Base-by-base conservation (phyloP, 1,284 basidiomycete species). In the Athelia sp. region DNA sequence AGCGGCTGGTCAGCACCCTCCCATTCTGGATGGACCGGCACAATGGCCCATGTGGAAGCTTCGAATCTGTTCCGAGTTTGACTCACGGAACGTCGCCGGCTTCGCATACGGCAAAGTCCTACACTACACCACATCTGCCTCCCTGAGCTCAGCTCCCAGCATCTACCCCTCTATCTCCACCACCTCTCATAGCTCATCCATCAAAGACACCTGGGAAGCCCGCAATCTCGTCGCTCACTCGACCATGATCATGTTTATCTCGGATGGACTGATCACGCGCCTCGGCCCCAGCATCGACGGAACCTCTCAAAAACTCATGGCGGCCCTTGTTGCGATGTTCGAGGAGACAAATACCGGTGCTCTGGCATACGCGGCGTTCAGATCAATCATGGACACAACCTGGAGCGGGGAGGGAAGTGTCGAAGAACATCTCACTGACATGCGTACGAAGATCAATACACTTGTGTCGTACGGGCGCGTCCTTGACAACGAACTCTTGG, bases 341-440 rank as follows among this genome's bases (percentile, higher is more conserved):
- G 43, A 44, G 19, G 24, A 44, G 17, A 44, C 43, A n/a, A 44
- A 44, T n/a, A 26, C 24, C 22, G 43, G 43, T 26, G 43, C 24
- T n/a, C 18, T 26, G 6, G 43, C 43, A 10, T 44, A 23, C 23
- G 18, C 18, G 14, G 24, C 43, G 23, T 44, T 44, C 43, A 22
- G 43, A 10, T 4, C 18, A n/a, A 10, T 44, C 10, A 44, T 44
- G 24, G 21, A 26, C 22, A 15, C 24, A 6, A 21, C 14, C 10
- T 44, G 43, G 43, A 22, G 22, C 23, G 43, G 43, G 8, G 24
- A 22, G 19, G 18, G 21, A 11, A 22, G 15, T n/a, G 43, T 44
- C 23, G 43, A 26, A n/a, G 43, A 44, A 9, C 43, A 44, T 21
- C 18, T 44, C 43, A 26, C 43, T 8, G 24, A 26, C 21, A 22